phyloP scores from a whole-genome alignment of 768 basidiomycete genomes.

The Trametopsis cervina region DNA sequence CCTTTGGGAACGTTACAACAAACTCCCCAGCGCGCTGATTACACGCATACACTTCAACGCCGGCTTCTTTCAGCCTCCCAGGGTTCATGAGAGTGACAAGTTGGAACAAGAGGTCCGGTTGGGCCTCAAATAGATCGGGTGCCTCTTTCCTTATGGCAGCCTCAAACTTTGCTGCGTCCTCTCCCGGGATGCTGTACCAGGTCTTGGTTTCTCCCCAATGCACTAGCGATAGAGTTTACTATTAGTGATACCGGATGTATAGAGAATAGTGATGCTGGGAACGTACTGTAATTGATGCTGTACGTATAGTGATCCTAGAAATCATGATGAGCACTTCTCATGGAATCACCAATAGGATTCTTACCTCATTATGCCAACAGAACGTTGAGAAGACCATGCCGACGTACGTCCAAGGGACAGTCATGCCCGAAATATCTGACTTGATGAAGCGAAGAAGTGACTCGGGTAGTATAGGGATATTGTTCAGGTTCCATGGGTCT shows the following conservation, averaged over 20 bases:
- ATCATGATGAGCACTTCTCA: slow-evolving; percentile 15
- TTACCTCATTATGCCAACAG: slow-evolving; percentile 98
- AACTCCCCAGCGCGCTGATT: slow-evolving; percentile 98
- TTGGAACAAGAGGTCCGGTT: slow-evolving; percentile 95
- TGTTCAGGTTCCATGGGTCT: slow-evolving; percentile 97
- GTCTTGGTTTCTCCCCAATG: slow-evolving; percentile 99
- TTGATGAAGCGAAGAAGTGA: slow-evolving; percentile 96
- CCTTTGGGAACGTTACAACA: slow-evolving; percentile 95
- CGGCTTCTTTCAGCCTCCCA: slow-evolving; percentile 74
- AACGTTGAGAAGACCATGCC: slow-evolving; percentile 99
- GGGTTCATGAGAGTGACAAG: slow-evolving; percentile 98
- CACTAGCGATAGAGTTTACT: slow-evolving; percentile 42
- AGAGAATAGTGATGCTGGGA: neutral
- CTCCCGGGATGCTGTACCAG: slow-evolving; percentile 98
- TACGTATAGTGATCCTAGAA: slow-evolving; percentile 93
- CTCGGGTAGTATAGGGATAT: slow-evolving; percentile 87
- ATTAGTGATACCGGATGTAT: slow-evolving; percentile 3
- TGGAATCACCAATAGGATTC: slow-evolving; percentile 18
- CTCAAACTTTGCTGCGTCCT: slow-evolving; percentile 93
- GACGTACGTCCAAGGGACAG: slow-evolving; percentile 98
- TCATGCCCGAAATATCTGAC: slow-evolving; percentile 99
- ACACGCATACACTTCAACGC: slow-evolving; percentile 88
- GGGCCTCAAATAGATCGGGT: slow-evolving; percentile 95
- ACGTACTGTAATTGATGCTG: slow-evolving; percentile 87
- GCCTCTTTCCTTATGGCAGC: slow-evolving; percentile 92